A percentile compares a stretch with the other conserved stretches of the same genome.
phyloP scores from a whole-genome alignment of 2,329 filamentous ascomycete genomes.

The Cladobotryum protrusum region DNA sequence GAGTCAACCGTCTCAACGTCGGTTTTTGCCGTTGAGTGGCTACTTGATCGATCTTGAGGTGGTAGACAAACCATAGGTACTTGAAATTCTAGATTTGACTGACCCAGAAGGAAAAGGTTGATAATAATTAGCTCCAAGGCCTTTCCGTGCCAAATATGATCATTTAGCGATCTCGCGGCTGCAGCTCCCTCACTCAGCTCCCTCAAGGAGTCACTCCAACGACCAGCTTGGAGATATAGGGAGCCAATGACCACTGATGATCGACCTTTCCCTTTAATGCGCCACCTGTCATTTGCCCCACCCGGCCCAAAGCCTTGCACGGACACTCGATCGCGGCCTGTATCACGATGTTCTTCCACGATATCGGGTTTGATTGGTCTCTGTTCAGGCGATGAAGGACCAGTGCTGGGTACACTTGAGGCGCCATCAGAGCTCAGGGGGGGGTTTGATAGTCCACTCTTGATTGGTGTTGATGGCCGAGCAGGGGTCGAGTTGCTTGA shows the following conservation, averaged over 20 bases:
- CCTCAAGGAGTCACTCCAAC: constrained; percentile 82
- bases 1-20: constrained; percentile 30
- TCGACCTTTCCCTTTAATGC: constrained; percentile 74
- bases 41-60: constrained; percentile 40
- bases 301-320: constrained; percentile 67
- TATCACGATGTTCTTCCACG: constrained; percentile 41
- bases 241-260: constrained; percentile 75
- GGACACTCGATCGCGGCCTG: constrained; percentile 50
- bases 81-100: constrained; percentile 77
- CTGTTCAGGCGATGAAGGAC: constrained; percentile 37
- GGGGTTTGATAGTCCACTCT: constrained; percentile 42
- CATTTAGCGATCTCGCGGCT: constrained; percentile 70
- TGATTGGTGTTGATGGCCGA: constrained; percentile 46
- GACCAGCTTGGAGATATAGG: constrained; percentile 80
- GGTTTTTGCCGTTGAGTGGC: constrained; percentile 23
- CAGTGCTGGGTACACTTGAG: constrained; percentile 28
- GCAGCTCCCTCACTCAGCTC: constrained; percentile 76
- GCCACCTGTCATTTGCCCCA: constrained; percentile 68
- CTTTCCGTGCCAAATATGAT: constrained; percentile 97
- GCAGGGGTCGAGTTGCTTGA: constrained; percentile 41
- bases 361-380: constrained; percentile 32
- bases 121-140: constrained; percentile 82
- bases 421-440: constrained; percentile 45
- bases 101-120: constrained; percentile 75
- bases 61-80: constrained; percentile 54